A percentile compares a stretch with the other conserved stretches of the same genome.
Conservation (phyloP, 2,329 filamentous ascomycete species). For the Hypoxylon sp. region DNA sequence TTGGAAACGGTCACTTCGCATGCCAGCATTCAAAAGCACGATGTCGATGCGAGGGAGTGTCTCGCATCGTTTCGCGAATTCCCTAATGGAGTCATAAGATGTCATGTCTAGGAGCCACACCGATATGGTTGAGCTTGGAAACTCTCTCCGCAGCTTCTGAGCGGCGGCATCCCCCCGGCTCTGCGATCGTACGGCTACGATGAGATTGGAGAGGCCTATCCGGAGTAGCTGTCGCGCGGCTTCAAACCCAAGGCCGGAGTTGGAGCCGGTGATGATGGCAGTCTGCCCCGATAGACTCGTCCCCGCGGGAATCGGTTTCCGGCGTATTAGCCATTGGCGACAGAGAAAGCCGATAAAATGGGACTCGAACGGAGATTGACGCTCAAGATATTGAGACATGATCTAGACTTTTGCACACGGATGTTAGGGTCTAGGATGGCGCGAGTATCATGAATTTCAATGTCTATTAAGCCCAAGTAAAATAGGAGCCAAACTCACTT, state of each 20-base stretch:
- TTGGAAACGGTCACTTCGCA: constrained; percentile 24
- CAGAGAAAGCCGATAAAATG: constrained; percentile 61
- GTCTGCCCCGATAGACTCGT: constrained; percentile 37
- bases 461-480: not conserved
- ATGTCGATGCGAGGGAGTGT: constrained; percentile 38
- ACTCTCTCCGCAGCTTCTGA: constrained; percentile 29
- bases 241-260: constrained; percentile 40
- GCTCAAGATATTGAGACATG: constrained; percentile 59
- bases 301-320: constrained; percentile 41
- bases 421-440: not conserved
- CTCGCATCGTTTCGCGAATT: constrained; percentile 33
- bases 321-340: constrained; percentile 44
- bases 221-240: constrained; percentile 34
- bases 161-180: constrained; percentile 35
- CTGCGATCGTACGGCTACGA: constrained; percentile 35
- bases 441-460: not conserved
- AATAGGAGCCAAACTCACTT: not conserved
- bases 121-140: constrained; percentile 24
- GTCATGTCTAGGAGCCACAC: constrained; percentile 44
- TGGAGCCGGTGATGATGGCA: constrained; percentile 39
- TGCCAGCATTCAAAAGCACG: constrained; percentile 36
- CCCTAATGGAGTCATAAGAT: constrained; percentile 37
- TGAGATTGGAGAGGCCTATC: constrained; percentile 29
- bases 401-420: not conserved
- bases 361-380: constrained; percentile 48